phyloP scores from a whole-genome alignment of 768 basidiomycete genomes.

The Podaxis sp. region DNA sequence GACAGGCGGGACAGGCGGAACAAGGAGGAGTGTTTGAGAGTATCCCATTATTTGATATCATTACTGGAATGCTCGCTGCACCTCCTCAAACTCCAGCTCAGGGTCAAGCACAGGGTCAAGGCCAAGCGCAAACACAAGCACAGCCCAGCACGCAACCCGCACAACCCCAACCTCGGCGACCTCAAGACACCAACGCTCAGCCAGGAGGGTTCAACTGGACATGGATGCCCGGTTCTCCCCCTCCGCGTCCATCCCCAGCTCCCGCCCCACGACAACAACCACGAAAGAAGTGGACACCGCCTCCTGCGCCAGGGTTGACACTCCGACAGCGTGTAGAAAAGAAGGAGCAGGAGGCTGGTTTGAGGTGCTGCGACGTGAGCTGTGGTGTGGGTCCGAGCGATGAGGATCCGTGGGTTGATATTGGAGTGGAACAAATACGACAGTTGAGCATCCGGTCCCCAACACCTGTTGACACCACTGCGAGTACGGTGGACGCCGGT shows the following conservation, averaged over 20 bases:
- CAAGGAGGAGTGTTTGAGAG: conserved; percentile 4
- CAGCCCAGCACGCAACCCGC: conserved; percentile 4
- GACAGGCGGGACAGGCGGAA: not conserved
- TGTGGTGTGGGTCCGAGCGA: conserved; percentile 78
- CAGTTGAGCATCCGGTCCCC: conserved; percentile 39
- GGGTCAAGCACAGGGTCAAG: not conserved
- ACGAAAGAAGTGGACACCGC: conserved; percentile 56
- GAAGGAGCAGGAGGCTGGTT: conserved; percentile 67
- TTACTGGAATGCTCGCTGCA: not conserved
- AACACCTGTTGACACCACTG: not conserved
- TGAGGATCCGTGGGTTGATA: conserved; percentile 55
- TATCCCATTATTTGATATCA: conserved; percentile 3
- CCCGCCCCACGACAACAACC: conserved; percentile 21
- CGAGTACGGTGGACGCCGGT: not conserved
- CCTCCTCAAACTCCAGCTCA: conserved; percentile 3
- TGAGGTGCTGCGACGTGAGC: conserved; percentile 70
- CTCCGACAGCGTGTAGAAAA: conserved; percentile 73
- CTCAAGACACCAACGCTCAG: not conserved
- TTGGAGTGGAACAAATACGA: conserved; percentile 28
- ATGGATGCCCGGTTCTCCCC: conserved; percentile 1
- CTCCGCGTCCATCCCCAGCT: conserved; percentile 4
- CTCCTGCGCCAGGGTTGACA: conserved; percentile 66
- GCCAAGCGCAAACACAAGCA: not conserved
- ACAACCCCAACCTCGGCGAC: conserved; percentile 10
- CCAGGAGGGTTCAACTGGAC: not conserved